Evolutionary conservation across 2,329 filamentous ascomycete species (phyloP).

Genomic region (Alternaria sp.): DNA sequence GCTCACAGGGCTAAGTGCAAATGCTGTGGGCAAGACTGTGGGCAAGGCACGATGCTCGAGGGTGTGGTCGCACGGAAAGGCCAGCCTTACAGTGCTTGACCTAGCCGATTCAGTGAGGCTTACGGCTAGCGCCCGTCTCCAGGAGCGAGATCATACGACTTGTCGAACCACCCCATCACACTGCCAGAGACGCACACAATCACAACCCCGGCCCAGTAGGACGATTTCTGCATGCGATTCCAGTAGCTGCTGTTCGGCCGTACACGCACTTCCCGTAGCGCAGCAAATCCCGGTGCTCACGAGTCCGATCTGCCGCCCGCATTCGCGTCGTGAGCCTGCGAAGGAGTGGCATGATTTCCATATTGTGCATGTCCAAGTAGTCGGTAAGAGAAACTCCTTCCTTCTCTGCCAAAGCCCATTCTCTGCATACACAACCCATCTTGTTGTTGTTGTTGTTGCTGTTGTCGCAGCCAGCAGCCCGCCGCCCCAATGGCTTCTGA

Average conservation of each 20-base stretch:
- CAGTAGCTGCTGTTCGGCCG: not conserved
- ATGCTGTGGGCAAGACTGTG: not conserved
- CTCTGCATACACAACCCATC: conserved; percentile 9
- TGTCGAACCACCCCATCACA: conserved; percentile 15
- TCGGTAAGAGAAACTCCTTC: conserved; percentile 26
- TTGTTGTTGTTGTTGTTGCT: not conserved
- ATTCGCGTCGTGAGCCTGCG: conserved; percentile 8
- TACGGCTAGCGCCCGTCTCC: conserved; percentile 8
- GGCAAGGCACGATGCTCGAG: not conserved
- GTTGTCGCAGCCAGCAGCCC: conserved; percentile 8
- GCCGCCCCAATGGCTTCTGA: conserved; percentile 32
- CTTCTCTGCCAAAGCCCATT: not conserved
- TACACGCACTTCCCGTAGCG: conserved; percentile 4
- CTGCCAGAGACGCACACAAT: conserved; percentile 12
- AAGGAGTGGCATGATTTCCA: conserved; percentile 24
- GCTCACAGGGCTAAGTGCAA: not conserved
- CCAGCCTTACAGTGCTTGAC: not conserved
- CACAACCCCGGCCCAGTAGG: conserved; percentile 12
- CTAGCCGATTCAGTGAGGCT: not conserved
- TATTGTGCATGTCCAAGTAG: conserved; percentile 5
- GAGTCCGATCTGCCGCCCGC: conserved; percentile 9
- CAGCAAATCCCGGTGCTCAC: conserved; percentile 7
- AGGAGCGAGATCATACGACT: conserved; percentile 18
- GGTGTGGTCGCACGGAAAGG: not conserved
- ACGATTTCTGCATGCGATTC: conserved; percentile 10